These are phyloP conservation scores for Mortierella sp. DNA, from an alignment of 371 early-diverging fungal genomes.

Conservation along the genomic window DNA sequence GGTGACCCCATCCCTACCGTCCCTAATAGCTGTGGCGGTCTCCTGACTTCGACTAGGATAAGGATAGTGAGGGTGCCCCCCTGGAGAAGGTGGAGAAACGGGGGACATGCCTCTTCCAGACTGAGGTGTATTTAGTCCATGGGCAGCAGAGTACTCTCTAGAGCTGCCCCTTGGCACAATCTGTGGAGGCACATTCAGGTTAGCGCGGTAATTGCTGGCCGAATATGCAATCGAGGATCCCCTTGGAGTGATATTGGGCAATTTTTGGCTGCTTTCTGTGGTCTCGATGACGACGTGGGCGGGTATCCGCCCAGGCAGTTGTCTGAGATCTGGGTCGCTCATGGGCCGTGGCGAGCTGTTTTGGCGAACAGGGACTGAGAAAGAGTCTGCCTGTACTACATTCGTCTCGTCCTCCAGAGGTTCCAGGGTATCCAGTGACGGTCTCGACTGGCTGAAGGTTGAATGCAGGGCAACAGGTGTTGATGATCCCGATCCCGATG, in stretches of 20 bases:
- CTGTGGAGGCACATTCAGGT: conserved; percentile 46
- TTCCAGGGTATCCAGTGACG: conserved; percentile 34
- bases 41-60: conserved; percentile 14
- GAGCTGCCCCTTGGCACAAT: conserved; percentile 56
- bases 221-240: conserved; percentile 56
- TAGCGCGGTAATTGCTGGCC: conserved; percentile 32
- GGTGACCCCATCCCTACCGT: conserved; percentile 8
- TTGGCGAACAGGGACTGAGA: conserved; percentile 2
- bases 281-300: conserved; percentile 27
- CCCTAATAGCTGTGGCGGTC: conserved; percentile 6
- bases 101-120: conserved; percentile 58
- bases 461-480: conserved; percentile 41
- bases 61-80: conserved; percentile 23
- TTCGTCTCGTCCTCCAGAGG: conserved; percentile 18
- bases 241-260: conserved; percentile 51
- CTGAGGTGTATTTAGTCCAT: conserved; percentile 55
- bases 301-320: conserved; percentile 19
- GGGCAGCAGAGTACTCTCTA: conserved; percentile 58
- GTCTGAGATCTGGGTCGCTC: conserved; percentile 41
- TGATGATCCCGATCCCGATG: conserved; percentile 17
- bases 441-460: conserved; percentile 14
- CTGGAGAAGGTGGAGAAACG: conserved; percentile 51
- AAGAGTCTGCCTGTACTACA: neutral
- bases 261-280: conserved; percentile 27
- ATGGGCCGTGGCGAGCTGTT: conserved; percentile 24